A percentile compares a stretch with the other conserved stretches of the same genome.
Evolutionary conservation across 331 rosid genomes (phyloP).

Genomic region (Saraca asoca): DNA sequence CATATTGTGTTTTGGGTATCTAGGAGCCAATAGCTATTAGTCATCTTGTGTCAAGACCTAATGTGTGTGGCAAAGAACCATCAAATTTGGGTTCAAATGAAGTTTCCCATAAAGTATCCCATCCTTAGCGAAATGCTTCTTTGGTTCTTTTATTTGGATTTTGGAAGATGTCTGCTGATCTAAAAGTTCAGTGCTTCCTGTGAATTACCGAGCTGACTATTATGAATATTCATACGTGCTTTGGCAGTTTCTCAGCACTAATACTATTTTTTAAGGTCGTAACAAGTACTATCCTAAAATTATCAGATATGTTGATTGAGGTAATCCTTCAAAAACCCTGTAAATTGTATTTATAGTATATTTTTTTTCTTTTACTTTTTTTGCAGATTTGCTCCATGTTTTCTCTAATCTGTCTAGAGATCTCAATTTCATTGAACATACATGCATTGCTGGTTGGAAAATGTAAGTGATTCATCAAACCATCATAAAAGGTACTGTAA

Average conservation of each 20-base stretch:
- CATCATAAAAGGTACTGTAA: constrained; percentile 3
- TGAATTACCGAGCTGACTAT: neutral
- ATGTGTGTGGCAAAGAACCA: constrained; percentile 16
- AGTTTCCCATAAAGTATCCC: too few relatives aligned
- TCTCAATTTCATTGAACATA: constrained; percentile 88
- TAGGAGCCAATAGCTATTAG: constrained; percentile 7
- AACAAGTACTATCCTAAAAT: neutral
- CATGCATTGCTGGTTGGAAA: constrained; percentile 80
- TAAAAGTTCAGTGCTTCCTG: neutral
- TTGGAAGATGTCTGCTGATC: neutral
- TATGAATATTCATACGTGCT: neutral
- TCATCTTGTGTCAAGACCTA: constrained; percentile 15
- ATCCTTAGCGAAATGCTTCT: neutral
- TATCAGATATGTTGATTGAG: constrained; percentile 2
- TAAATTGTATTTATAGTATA: constrained; percentile 23
- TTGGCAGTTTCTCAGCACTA: neutral
- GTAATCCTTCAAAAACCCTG: neutral
- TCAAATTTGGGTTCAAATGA: too few relatives aligned
- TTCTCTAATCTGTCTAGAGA: constrained; percentile 82
- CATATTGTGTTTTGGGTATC: constrained; percentile 6
- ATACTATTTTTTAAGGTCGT: neutral
- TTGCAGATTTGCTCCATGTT: constrained; percentile 86
- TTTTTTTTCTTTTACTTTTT: constrained; percentile 26
- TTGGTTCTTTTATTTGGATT: neutral
- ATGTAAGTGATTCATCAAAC: constrained; percentile 58